Conservation (phyloP, 441 rosid genomes). For the Populus hybrid region DNA sequence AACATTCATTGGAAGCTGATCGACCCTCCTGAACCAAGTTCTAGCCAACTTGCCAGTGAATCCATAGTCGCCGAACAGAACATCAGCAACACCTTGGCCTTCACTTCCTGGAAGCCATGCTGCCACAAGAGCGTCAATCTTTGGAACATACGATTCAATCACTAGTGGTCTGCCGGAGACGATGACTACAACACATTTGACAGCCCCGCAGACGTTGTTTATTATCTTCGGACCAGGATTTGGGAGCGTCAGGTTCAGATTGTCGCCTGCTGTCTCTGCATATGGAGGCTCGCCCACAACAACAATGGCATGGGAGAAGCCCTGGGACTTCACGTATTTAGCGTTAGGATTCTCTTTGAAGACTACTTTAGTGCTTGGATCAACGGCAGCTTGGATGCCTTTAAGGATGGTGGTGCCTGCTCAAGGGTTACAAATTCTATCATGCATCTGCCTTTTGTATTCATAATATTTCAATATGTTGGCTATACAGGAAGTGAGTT, state of each 20-base stretch:
- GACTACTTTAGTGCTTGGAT: constrained; percentile 37
- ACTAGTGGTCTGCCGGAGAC: constrained; percentile 72
- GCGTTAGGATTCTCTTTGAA: constrained; percentile 40
- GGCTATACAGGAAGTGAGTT: not conserved
- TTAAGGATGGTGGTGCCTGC: constrained; percentile 70
- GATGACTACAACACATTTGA: constrained; percentile 61
- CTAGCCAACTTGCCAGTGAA: constrained; percentile 73
- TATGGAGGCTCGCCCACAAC: constrained; percentile 67
- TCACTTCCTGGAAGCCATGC: constrained; percentile 91
- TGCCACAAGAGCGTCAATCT: constrained; percentile 61
- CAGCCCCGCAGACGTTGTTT: constrained; percentile 43
- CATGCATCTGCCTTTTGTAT: not conserved
- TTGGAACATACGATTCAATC: constrained; percentile 45
- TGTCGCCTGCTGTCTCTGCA: constrained; percentile 66
- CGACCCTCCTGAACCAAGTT: constrained; percentile 77
- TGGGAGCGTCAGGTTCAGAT: constrained; percentile 48
- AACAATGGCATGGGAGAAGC: constrained; percentile 48
- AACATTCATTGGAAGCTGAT: constrained; percentile 38
- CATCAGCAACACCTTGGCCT: constrained; percentile 83
- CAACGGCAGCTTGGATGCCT: constrained; percentile 55
- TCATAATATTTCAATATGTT: not conserved
- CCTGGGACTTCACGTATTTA: constrained; percentile 31
- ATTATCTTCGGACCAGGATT: constrained; percentile 49
- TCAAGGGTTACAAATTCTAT: not conserved
- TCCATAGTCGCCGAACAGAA: constrained; percentile 72